Base-by-base conservation (phyloP, 148 eudicot genomes). In the Polygonum maritimum region DNA sequence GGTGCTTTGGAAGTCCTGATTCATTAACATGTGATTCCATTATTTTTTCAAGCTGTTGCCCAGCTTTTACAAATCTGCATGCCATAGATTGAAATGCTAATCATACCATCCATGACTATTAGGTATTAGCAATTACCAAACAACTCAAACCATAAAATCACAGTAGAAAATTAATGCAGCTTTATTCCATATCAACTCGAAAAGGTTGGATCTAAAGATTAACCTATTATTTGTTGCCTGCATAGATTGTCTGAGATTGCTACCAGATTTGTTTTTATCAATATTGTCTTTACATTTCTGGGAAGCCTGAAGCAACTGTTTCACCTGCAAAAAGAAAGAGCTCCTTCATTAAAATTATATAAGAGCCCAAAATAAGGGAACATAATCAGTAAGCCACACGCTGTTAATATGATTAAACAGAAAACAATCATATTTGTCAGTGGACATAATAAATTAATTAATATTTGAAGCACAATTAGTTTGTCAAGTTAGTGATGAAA, bases 1-100 rank as follows among this genome's bases (percentile, higher is more conserved):
- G 77, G 74, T 75, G 74, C 71, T 80, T 87, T 72, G 96, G 58
- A 63, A 84, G 85, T 41, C 96, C 96, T 76, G 86, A 81, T n/a
- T 84, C 91, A 82, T 82, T 84, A 10, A 91, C 77, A 55, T 77
- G 58, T 14, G 86, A 48, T 22, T 81, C 85, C 80, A 89, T 5
- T 18, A 49, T 82, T 77, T 62, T 79, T 73, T 78, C 71, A 38
- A 91, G 76, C 71, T 78, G 87, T 38, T 60, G 71, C 19, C 80
- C 88, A 41, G 84, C 82, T 63, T 69, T 81, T 16, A 80, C 76
- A 40, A 86, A 55, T 82, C 92, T 91, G 81, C 44, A 36, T 67
- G 45, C 7, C 4, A 31, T n/a, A 57, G 31, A 57, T 57, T 57
- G 62, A 57, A 21, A 57, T 57, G 62, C 31, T 57, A 57, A 57